Evolutionary conservation across 352 stramenopile species (phyloP), one percentile per base, ranked within the genome.

Genomic region (Halophytophthora polymorphica): DNA sequence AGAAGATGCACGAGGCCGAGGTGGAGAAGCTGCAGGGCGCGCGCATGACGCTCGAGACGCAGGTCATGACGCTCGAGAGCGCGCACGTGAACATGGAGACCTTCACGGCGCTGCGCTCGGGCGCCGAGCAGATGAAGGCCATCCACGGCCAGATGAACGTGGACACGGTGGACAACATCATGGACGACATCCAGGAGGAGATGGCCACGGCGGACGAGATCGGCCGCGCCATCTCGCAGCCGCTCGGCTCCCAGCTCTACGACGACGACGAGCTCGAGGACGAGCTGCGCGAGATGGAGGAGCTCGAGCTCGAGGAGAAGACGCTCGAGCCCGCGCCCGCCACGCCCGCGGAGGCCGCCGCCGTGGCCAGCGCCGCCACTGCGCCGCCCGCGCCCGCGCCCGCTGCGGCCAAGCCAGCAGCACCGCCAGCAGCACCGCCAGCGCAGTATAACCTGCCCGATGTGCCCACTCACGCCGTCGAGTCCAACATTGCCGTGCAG

Each of bases 1-100:
- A 99, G 84, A 99, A 99, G 59, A 95, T 99, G 73, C 98, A 98
- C 65, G 96, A 99, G 64, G 82, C 87, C 36, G 96, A 99, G 68
- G 87, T 98, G 38, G 94, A 98, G 62, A 99, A 99, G 79, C 96
- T 99, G 53, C 83, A 98, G 64, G 89, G 90, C 43, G 84, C 97
- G 18, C 94, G 97, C 58, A 98, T 98, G 87, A 99, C 94, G 44
- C 77, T 99, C 14, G 95, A 98, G 78, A 91, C 80, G 46, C 86
- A 94, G 57, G 81, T 91, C 33, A 96, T 97, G 70, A 93, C 90
- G 45, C 77, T 97, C 38, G 90, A 97, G 69, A 92, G 78, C 43
- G 87, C 90, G 25, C 86, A 94, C 58, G 88, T 95, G 40, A 99
- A 99, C 71, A 98, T 97, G 69, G 88, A 98, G 74, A 98, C 93